Evolutionary conservation across 2,329 filamentous ascomycete genomes (phyloP).

Genomic region (Aureobasidium sp.): DNA sequence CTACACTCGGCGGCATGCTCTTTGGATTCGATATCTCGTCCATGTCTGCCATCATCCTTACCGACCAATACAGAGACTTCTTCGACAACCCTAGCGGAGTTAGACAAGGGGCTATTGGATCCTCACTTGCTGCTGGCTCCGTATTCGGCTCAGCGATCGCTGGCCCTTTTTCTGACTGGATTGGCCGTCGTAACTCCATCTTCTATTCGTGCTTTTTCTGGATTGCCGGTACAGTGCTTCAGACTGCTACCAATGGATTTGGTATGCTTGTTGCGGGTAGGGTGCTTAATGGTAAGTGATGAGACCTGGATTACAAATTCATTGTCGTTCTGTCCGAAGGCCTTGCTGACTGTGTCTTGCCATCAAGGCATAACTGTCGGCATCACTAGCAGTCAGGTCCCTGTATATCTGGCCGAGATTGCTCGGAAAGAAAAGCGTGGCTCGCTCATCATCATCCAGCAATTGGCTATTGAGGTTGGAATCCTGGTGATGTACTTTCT

Average conservation of each 20-base stretch:
- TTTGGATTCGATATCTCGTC: conserved; percentile 53
- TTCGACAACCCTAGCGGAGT: conserved; percentile 46
- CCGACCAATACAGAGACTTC: conserved; percentile 43
- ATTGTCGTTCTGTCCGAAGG: not conserved
- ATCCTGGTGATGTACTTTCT: conserved; percentile 45
- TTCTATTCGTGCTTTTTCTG: conserved; percentile 44
- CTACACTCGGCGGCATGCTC: conserved; percentile 46
- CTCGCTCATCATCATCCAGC: conserved; percentile 39
- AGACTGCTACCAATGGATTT: conserved; percentile 31
- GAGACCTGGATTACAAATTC: too few species aligned
- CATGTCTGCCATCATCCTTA: conserved; percentile 48
- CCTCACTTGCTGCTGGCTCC: conserved; percentile 44
- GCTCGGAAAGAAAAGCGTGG: conserved; percentile 38
- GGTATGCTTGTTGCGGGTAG: conserved; percentile 40
- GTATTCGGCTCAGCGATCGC: conserved; percentile 42
- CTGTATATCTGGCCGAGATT: conserved; percentile 41
- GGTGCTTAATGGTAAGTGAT: conserved; percentile 31
- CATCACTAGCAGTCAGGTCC: conserved; percentile 40
- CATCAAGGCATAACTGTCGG: conserved; percentile 28
- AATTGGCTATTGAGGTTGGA: conserved; percentile 39
- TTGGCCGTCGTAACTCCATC: conserved; percentile 42
- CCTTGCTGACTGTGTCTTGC: too few species aligned
- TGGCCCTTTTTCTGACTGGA: conserved; percentile 40
- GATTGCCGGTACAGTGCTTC: conserved; percentile 41
- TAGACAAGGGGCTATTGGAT: conserved; percentile 44